These are phyloP conservation scores for Mrakia hoshinonis DNA, from an alignment of 768 basidiomycete species.

Conservation along the genomic window DNA sequence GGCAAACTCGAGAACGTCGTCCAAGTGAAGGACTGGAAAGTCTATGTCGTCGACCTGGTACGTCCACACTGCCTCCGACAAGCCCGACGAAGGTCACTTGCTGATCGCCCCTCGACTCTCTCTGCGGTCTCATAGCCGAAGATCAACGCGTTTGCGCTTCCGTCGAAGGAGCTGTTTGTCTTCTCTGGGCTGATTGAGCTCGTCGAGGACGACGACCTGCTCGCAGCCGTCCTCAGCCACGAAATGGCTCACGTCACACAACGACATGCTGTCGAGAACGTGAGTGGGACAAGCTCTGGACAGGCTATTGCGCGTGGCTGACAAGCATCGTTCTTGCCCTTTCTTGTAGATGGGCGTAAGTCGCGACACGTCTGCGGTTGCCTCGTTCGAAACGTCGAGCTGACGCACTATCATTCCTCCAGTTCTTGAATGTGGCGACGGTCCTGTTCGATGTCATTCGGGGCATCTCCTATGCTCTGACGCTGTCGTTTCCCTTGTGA, in stretches of 20 bases:
- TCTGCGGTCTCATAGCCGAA: conserved; percentile 34
- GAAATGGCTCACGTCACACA: conserved; percentile 45
- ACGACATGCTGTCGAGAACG: conserved; percentile 46
- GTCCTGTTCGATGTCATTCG: conserved; percentile 46
- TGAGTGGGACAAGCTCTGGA: no score
- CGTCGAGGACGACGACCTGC: conserved; percentile 43
- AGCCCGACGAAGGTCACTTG: background rate
- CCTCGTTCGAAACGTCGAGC: background rate
- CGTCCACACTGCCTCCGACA: no score
- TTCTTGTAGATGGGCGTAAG: conserved; percentile 26
- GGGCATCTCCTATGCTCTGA: conserved; percentile 44
- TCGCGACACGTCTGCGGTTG: background rate
- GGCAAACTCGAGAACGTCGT: conserved; percentile 5
- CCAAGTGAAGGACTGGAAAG: conserved; percentile 37
- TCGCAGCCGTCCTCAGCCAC: conserved; percentile 45
- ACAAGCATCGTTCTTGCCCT: no score
- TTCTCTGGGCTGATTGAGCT: conserved; percentile 45
- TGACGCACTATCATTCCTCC: background rate
- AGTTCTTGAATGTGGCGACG: conserved; percentile 44
- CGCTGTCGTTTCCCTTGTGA: conserved; percentile 45
- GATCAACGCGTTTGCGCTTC: conserved; percentile 45
- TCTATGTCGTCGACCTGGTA: conserved; percentile 45
- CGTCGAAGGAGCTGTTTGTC: conserved; percentile 45
- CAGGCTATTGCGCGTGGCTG: no score
- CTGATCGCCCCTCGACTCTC: background rate